phyloP scores from a whole-genome alignment of 768 basidiomycete species.

The Kondoa subrosea region DNA sequence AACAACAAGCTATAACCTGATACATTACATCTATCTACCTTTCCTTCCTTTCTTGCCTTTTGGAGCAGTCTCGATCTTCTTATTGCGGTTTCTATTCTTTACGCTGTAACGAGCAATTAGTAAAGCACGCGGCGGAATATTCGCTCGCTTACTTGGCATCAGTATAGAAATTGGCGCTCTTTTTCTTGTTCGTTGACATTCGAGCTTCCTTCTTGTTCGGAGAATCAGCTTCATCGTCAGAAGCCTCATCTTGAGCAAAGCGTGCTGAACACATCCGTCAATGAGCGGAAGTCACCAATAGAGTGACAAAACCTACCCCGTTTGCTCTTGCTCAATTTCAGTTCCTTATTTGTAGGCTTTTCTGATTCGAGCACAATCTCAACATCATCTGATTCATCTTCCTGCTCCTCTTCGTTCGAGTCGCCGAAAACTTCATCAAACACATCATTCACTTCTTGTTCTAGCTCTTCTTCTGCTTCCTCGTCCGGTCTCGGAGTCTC shows the following conservation, averaged over 20 bases:
- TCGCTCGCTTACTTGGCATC: slow-evolving; percentile 6
- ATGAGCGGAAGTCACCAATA: not conserved
- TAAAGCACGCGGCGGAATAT: not conserved
- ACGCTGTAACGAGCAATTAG: slow-evolving; percentile 2
- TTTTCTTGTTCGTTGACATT: slow-evolving; percentile 93
- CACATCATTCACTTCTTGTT: slow-evolving; percentile 24
- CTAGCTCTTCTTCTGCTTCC: slow-evolving; percentile 27
- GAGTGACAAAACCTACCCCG: not conserved
- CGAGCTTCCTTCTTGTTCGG: slow-evolving; percentile 48
- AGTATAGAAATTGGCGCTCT: slow-evolving; percentile 68
- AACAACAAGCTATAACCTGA: not conserved
- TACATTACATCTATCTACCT: not conserved
- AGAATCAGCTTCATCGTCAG: slow-evolving; percentile 33
- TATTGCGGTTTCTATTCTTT: slow-evolving; percentile 31
- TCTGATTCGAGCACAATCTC: slow-evolving; percentile 14
- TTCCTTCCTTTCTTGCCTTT: slow-evolving; percentile 10
- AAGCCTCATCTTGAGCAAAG: slow-evolving; percentile 28
- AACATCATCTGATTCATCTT: slow-evolving; percentile 25
- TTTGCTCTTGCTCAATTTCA: slow-evolving; percentile 16
- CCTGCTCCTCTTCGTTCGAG: slow-evolving; percentile 27
- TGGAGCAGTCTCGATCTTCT: slow-evolving; percentile 11
- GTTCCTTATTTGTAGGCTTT: slow-evolving; percentile 8
- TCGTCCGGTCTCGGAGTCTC: slow-evolving; percentile 16
- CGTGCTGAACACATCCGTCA: not conserved
- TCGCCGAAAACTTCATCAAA: slow-evolving; percentile 11